phyloP scores from a whole-genome alignment of 345 rosid genomes.

The Clausena lansium region DNA sequence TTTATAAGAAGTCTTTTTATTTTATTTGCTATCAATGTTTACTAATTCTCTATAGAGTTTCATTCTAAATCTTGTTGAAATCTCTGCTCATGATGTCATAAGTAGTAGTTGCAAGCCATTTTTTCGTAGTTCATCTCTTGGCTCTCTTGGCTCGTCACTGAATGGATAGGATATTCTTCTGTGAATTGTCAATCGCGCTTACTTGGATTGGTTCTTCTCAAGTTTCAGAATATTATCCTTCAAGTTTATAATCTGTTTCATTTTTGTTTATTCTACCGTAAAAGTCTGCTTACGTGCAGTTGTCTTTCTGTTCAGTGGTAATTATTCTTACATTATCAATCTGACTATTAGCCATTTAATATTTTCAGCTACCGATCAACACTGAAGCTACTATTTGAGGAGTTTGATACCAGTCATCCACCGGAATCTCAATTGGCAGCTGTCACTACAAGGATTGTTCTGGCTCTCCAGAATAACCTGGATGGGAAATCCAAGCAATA shows the following conservation, averaged over 20 bases:
- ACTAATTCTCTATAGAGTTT: background rate
- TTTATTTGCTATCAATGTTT: background rate
- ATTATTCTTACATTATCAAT: conserved; percentile 2
- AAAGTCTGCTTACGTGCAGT: background rate
- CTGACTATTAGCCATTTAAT: conserved; percentile 21
- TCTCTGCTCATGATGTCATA: background rate
- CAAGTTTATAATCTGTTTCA: background rate
- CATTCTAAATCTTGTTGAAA: background rate
- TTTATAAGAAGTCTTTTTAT: background rate
- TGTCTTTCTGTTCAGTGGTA: background rate
- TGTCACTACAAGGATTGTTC: conserved; percentile 83
- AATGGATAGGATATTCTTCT: background rate
- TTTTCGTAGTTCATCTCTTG: background rate
- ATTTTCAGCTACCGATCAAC: conserved; percentile 74
- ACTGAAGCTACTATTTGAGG: conserved; percentile 79
- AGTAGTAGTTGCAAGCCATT: background rate
- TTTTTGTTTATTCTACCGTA: background rate
- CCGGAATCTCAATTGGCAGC: conserved; percentile 60
- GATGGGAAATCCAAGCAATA: conserved; percentile 97
- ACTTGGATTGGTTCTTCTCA: background rate
- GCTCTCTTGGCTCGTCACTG: background rate
- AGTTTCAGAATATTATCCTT: background rate
- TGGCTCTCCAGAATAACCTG: conserved; percentile 80
- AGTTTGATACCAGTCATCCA: conserved; percentile 58
- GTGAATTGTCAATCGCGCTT: background rate